Evolutionary conservation across 768 basidiomycete species (phyloP).

Genomic region (Mycena vitilis): DNA sequence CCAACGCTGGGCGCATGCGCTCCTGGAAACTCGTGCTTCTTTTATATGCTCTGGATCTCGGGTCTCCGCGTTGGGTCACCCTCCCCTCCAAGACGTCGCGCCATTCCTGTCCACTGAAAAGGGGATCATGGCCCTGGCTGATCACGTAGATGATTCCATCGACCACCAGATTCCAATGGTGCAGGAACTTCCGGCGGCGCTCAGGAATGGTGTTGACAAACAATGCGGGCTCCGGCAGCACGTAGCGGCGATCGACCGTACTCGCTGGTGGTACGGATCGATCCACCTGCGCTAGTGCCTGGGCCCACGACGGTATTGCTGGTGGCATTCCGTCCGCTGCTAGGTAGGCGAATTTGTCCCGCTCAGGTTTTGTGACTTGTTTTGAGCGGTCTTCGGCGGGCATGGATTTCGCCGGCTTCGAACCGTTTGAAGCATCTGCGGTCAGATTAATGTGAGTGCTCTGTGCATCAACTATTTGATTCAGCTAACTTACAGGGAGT

Average conservation of each 20-base stretch:
- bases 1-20: not conserved
- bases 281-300: not conserved
- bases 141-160: not conserved
- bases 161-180: not conserved
- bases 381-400: not conserved
- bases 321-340: not conserved
- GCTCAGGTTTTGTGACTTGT: not conserved
- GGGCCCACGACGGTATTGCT: not conserved
- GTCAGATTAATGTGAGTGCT: not conserved
- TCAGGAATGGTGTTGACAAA: not conserved
- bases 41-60: not conserved
- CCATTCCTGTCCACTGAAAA: not conserved
- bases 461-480: too few species aligned
- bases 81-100: not conserved
- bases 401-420: not conserved
- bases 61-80: not conserved
- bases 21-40: not conserved
- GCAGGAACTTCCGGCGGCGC: not conserved
- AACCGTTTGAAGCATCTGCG: not conserved
- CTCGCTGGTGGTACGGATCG: not conserved
- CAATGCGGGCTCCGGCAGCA: not conserved
- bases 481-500: too few species aligned
- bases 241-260: not conserved
- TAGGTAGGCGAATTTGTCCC: not conserved
- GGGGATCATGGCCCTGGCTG: not conserved